Conservation (phyloP, 179 eudicot genomes). For the Pouteria campechiana region DNA sequence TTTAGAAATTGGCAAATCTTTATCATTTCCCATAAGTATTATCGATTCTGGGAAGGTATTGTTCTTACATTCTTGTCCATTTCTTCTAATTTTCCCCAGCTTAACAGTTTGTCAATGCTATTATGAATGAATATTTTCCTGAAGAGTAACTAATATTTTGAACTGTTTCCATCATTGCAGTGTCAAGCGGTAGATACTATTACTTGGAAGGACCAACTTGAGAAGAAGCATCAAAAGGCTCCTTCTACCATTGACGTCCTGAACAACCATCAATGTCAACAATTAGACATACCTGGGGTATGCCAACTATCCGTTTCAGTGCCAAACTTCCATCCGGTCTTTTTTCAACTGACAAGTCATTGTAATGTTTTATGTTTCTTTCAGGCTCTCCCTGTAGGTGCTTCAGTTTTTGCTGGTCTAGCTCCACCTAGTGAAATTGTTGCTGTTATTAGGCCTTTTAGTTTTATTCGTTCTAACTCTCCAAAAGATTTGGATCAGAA, state of each 20-base stretch:
- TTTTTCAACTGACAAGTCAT: neutral
- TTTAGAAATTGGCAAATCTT: conserved; percentile 33
- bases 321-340: conserved; percentile 1
- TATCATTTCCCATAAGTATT: conserved; percentile 39
- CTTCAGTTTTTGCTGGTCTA: conserved; percentile 31
- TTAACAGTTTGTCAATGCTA: neutral
- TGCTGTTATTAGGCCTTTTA: conserved; percentile 54
- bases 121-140: neutral
- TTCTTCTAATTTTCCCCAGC: too few species aligned
- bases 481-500: conserved; percentile 36
- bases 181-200: conserved; percentile 27
- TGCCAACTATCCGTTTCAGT: too few species aligned
- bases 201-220: conserved; percentile 41
- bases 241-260: conserved; percentile 48
- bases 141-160: too few species aligned
- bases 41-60: conserved; percentile 61
- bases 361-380: neutral
- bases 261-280: conserved; percentile 29
- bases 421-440: conserved; percentile 39
- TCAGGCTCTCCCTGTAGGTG: conserved; percentile 38
- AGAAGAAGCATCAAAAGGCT: conserved; percentile 23
- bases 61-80: neutral
- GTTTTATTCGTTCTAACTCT: conserved; percentile 11
- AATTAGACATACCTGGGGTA: conserved; percentile 51
- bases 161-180: conserved; percentile 20